Evolutionary conservation across 1,139 yeast genomes (phyloP), one percentile per base, ranked within the genome.

Genomic region (Saccharomyces hybrid): DNA sequence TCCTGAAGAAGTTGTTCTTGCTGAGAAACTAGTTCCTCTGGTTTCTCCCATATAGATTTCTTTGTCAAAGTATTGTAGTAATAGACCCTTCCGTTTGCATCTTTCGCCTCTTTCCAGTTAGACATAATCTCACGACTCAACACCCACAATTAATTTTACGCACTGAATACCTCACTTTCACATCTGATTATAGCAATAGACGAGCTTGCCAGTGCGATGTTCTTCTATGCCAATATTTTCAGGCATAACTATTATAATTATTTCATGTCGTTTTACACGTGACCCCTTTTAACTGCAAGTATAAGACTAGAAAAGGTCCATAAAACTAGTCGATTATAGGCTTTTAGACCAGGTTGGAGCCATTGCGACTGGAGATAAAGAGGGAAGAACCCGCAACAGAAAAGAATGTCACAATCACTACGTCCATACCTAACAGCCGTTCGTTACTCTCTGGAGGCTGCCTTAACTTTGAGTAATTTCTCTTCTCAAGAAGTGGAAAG

Each of bases 351-450:
- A 38, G 19, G 24, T 38, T 11, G 24, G 12, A 11, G 24, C 19
- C 26, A 38, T 12, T 9, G 12, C 21, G 26, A 38, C 44, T 11
- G 19, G 12, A 38, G 44, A 11, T 38, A 38, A 11, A 16, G 14
- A 38, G 44, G n/a, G 19, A 38, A 19, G 7, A 16, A 16, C 24
- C 21, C 12, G 19, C 21, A 38, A 11, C 21, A 38, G 44, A 24
- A 19, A 34, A 34, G 12, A 27, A 69, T 69, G 93, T 86, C 95
- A 2, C 99, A 93, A 82, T 93, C 99, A 4, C 81, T 93, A 59
- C 89, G 93, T 65, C 99, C 99, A 59, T 93, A 93, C 68, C 79
- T 93, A 57, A 86, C 89, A 8, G 97, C 98, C 1, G 99, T 93
- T 29, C 85, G 99, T 71, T 82, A 88, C 57, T 90, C 99, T 28